Evolutionary conservation across 1,284 basidiomycete genomes (phyloP).

Genomic region (Pseudozyma tsukubaensis): DNA sequence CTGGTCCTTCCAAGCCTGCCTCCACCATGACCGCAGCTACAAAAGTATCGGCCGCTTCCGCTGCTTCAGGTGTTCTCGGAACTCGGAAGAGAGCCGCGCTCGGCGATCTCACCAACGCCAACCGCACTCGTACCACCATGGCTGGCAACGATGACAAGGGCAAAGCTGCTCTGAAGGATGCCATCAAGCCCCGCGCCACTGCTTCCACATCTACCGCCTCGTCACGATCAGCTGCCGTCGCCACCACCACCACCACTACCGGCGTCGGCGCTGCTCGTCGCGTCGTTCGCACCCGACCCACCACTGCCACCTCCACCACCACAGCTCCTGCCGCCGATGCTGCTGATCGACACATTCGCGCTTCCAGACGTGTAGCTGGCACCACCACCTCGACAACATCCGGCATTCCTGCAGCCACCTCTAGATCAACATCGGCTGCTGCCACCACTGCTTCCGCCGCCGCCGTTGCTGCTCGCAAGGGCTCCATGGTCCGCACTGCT

Average conservation of each 20-base stretch:
- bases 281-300: slow-evolving; percentile 41
- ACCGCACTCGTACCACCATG: slow-evolving; percentile 42
- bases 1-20: slow-evolving; percentile 50
- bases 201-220: slow-evolving; percentile 24
- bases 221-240: slow-evolving; percentile 24
- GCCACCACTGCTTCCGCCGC: slow-evolving; percentile 14
- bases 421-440: slow-evolving; percentile 25
- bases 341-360: slow-evolving; percentile 39
- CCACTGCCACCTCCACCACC: slow-evolving; percentile 29
- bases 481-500: slow-evolving; percentile 41
- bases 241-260: slow-evolving; percentile 34
- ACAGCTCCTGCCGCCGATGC: slow-evolving; percentile 17
- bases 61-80: slow-evolving; percentile 52
- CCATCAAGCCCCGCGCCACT: slow-evolving; percentile 48
- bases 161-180: slow-evolving; percentile 46
- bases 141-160: slow-evolving; percentile 44
- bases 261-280: slow-evolving; percentile 48
- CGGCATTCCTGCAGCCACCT: slow-evolving; percentile 28
- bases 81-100: slow-evolving; percentile 66
- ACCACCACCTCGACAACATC: slow-evolving; percentile 32
- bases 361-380: slow-evolving; percentile 37
- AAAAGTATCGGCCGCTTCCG: slow-evolving; percentile 29
- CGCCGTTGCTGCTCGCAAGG: slow-evolving; percentile 31
- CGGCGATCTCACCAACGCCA: slow-evolving; percentile 66
- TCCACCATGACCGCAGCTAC: slow-evolving; percentile 36